Evolutionary conservation across 192 early-diverging fungal genomes (phyloP).

Genomic region (Podochytrium sp.): DNA sequence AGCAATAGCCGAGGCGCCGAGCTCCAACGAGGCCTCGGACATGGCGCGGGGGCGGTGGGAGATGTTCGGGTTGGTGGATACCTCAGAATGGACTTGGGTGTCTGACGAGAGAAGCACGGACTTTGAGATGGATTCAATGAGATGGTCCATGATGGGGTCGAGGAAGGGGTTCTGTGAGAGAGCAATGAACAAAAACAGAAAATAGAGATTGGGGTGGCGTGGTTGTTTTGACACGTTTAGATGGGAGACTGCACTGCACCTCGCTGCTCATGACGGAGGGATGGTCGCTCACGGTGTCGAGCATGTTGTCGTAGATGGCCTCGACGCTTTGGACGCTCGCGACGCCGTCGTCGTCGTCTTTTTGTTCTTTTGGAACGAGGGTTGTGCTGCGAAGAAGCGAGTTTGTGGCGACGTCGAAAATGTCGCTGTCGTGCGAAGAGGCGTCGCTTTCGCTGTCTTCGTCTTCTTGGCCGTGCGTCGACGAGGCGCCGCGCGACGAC

Average conservation of each 20-base stretch:
- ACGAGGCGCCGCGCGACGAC: neutral
- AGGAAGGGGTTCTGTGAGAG: slow-evolving; percentile 5
- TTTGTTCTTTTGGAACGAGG: too few species aligned
- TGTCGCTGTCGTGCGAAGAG: neutral
- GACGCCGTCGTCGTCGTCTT: neutral
- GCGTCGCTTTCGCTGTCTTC: neutral
- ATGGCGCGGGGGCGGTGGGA: neutral
- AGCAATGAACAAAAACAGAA: neutral
- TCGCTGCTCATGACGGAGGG: neutral
- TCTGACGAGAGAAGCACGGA: slow-evolving; percentile 18
- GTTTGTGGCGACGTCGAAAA: neutral
- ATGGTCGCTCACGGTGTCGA: neutral
- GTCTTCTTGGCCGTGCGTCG: neutral
- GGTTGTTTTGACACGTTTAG: neutral
- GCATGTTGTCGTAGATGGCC: slow-evolving; percentile 12
- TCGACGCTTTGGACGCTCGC: slow-evolving; percentile 12
- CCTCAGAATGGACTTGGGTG: neutral
- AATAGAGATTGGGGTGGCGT: neutral
- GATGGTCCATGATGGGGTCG: slow-evolving; percentile 23
- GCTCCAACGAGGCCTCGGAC: neutral
- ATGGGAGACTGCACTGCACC: neutral
- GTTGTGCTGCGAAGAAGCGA: neutral
- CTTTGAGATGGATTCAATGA: slow-evolving; percentile 8
- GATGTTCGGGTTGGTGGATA: too few species aligned
- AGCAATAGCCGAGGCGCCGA: neutral